Conservation (phyloP, 192 early-diverging fungal species). For the Dissophora ornata region DNA sequence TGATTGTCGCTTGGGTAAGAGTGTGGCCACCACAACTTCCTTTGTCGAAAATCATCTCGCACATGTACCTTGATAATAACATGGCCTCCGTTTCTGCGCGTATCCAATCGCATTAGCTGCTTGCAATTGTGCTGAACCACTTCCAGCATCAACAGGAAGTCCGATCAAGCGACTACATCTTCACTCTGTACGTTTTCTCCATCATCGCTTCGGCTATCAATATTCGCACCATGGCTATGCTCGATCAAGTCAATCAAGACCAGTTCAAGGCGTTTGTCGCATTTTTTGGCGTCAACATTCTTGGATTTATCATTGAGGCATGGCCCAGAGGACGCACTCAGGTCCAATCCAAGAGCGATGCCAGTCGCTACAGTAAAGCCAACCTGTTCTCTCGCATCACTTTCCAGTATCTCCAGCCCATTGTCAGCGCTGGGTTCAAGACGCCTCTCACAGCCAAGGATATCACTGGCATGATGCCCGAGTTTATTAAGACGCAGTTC, state of each 20-base stretch:
- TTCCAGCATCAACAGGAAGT: slow-evolving; percentile 44
- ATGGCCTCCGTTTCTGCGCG: too few relatives aligned
- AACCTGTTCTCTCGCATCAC: slow-evolving; percentile 44
- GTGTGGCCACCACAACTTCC: neutral
- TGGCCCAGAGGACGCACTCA: slow-evolving; percentile 38
- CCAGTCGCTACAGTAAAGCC: slow-evolving; percentile 45
- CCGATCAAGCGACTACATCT: slow-evolving; percentile 42
- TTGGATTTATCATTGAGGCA: slow-evolving; percentile 38
- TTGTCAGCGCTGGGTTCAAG: slow-evolving; percentile 40
- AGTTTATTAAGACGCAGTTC: slow-evolving; percentile 25
- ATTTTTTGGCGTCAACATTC: slow-evolving; percentile 37
- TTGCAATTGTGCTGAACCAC: slow-evolving; percentile 20
- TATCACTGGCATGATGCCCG: slow-evolving; percentile 46
- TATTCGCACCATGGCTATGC: slow-evolving; percentile 44
- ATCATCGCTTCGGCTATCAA: slow-evolving; percentile 40
- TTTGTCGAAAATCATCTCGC: neutral
- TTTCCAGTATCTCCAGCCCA: slow-evolving; percentile 53
- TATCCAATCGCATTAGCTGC: too few relatives aligned
- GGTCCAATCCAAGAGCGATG: slow-evolving; percentile 9
- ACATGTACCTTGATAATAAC: neutral
- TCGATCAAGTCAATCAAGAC: slow-evolving; percentile 20
- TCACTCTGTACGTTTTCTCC: slow-evolving; percentile 22
- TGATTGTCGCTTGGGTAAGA: slow-evolving; percentile 47
- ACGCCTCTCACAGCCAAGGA: slow-evolving; percentile 38
- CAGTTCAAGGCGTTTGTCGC: slow-evolving; percentile 48